A percentile compares a stretch with the other conserved stretches of the same genome.
Evolutionary conservation across 805 yeast genomes (phyloP).

Genomic region (Candida michaelii): DNA sequence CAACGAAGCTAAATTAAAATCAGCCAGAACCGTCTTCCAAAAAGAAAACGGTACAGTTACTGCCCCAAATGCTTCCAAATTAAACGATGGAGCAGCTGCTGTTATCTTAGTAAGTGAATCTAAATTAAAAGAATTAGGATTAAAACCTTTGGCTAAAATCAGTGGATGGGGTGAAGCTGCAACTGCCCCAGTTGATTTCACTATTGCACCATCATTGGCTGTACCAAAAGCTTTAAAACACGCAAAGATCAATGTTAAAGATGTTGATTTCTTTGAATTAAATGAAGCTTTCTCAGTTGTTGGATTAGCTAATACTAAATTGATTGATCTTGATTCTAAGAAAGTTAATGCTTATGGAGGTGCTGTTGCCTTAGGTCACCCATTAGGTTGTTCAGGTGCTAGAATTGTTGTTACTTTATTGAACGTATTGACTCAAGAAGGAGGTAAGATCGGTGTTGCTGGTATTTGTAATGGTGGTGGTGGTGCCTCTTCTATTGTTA

Average conservation of each 20-base stretch:
- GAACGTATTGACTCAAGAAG: slow-evolving; percentile 80
- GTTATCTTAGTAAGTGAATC: slow-evolving; percentile 80
- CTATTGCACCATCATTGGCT: slow-evolving; percentile 93
- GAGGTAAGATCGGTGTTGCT: slow-evolving; percentile 81
- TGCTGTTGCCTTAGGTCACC: slow-evolving; percentile 94
- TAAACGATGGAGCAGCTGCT: slow-evolving; percentile 98
- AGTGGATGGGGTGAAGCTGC: slow-evolving; percentile 99
- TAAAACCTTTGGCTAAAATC: slow-evolving; percentile 87
- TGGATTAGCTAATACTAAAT: slow-evolving; percentile 83
- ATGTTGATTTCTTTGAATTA: slow-evolving; percentile 89
- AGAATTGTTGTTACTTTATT: slow-evolving; percentile 84
- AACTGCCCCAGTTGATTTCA: slow-evolving; percentile 90
- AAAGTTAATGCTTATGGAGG: slow-evolving; percentile 92
- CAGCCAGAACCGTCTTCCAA: slow-evolving; percentile 92
- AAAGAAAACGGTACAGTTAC: slow-evolving; percentile 90
- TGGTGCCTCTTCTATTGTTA: slow-evolving; percentile 91
- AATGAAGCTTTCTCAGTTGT: slow-evolving; percentile 98
- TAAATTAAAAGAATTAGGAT: slow-evolving; percentile 79
- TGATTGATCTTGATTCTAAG: slow-evolving; percentile 57
- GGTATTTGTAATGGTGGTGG: slow-evolving; percentile 99
- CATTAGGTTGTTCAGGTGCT: slow-evolving; percentile 95
- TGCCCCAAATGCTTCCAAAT: slow-evolving; percentile 94
- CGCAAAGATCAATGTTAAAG: slow-evolving; percentile 62
- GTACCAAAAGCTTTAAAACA: slow-evolving; percentile 94
- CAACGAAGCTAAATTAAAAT: slow-evolving; percentile 69